A percentile compares a stretch with the other conserved stretches of the same genome.
phyloP scores from a whole-genome alignment of 345 rosid species.

The Populus ilicifolia region DNA sequence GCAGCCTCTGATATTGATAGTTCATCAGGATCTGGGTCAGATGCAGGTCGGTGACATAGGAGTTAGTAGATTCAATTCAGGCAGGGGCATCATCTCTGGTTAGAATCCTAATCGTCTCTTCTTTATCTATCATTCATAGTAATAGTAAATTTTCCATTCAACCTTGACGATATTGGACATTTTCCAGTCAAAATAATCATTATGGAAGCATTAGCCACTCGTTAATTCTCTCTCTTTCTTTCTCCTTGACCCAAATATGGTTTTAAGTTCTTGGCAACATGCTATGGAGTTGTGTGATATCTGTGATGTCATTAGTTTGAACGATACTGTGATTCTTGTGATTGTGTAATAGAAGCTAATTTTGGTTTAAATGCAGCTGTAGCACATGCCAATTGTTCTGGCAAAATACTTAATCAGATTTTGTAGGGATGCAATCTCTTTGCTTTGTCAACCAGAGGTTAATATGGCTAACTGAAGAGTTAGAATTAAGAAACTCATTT shows the following conservation, averaged over 20 bases:
- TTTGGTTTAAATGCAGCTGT: neutral
- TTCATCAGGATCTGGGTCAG: slow-evolving; percentile 36
- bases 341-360: neutral
- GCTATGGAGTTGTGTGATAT: neutral
- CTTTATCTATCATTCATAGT: neutral
- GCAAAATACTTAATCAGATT: neutral
- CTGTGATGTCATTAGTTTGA: neutral
- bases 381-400: neutral
- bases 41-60: slow-evolving; percentile 20
- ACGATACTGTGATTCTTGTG: neutral
- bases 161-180: neutral
- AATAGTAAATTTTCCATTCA: neutral
- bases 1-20: slow-evolving; percentile 44
- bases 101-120: neutral
- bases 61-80: slow-evolving; percentile 23
- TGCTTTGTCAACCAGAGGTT: neutral
- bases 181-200: neutral
- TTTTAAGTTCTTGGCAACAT: neutral
- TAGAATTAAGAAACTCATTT: neutral
- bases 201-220: neutral
- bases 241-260: neutral
- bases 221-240: neutral
- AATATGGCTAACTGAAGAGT: neutral
- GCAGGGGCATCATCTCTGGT: slow-evolving; percentile 18
- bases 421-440: neutral